phyloP scores from a whole-genome alignment of 2,329 filamentous ascomycete genomes.

The Penicillium crustosum region DNA sequence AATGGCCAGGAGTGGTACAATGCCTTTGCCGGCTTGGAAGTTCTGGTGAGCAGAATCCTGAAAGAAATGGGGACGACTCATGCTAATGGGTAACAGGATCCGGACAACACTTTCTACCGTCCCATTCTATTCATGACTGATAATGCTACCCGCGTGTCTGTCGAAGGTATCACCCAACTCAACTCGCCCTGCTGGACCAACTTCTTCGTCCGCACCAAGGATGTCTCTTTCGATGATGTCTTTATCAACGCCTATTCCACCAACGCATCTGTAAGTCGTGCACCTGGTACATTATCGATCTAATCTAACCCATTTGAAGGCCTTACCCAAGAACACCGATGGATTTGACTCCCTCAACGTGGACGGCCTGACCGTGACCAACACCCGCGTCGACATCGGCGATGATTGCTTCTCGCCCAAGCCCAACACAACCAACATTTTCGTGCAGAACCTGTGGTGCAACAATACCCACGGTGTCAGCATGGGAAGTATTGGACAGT shows the following conservation, averaged over 20 bases:
- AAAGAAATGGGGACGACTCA: too few species aligned
- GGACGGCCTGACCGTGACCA: constrained; percentile 53
- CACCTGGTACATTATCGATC: neutral
- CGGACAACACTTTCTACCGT: constrained; percentile 56
- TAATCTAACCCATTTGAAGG: constrained; percentile 22
- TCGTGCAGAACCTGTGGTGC: constrained; percentile 61
- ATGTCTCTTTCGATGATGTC: constrained; percentile 56
- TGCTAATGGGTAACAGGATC: constrained; percentile 37
- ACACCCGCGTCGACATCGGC: constrained; percentile 55
- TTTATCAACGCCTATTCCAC: constrained; percentile 56
- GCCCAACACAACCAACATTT: constrained; percentile 58
- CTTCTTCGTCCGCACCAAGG: constrained; percentile 59
- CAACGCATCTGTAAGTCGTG: constrained; percentile 38
- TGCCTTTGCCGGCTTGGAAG: constrained; percentile 46
- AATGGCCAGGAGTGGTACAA: constrained; percentile 56
- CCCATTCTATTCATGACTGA: constrained; percentile 63
- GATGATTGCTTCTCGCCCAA: constrained; percentile 64
- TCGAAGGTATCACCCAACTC: constrained; percentile 60
- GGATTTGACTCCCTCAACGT: constrained; percentile 63
- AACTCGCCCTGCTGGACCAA: constrained; percentile 66
- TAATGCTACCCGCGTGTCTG: constrained; percentile 58
- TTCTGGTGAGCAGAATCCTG: constrained; percentile 26
- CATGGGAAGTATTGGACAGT: constrained; percentile 61
- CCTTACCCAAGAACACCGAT: constrained; percentile 60
- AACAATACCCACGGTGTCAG: constrained; percentile 59